Evolutionary conservation across 2,329 filamentous ascomycete species (phyloP), one percentile per base, ranked within the genome.

Genomic region (Hypoxylon sp.): DNA sequence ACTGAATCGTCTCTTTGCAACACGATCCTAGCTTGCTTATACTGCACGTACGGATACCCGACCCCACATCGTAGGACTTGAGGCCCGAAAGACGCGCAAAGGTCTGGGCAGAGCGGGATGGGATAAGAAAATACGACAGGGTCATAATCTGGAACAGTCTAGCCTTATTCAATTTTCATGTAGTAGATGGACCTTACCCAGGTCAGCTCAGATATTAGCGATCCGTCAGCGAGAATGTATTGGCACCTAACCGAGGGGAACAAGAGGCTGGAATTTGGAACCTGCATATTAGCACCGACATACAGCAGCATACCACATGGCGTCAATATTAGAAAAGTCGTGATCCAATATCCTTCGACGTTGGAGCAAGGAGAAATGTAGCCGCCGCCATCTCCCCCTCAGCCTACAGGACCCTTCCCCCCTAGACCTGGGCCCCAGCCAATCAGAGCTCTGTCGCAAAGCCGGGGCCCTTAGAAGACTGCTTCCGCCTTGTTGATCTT

Each of bases 31-130:
- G 27, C 37, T 19, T 46, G n/a, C 31, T 44, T 57, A 55, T 52
- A 17, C 32, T 42, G 17, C 35, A 52, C 39, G 42, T 54, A 69
- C 58, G 60, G 48, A 67, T 67, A 57, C 53, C 56, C 58, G 57
- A 67, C 69, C 62, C 69, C 68, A 71, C 69, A 69, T 50, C 51
- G 24, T 64, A 67, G 66, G 66, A 68, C 63, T 66, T 63, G 65
- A 66, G 65, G 68, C 65, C 62, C 68, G 68, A 71, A 68, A 56
- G 65, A 71, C 50, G 65, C 65, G 65, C 37, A 55, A 51, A 66
- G 44, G 47, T 29, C 65, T 61, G 54, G 65, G 58, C 47, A 62
- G 44, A 52, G 52, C 53, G 52, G 62, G 68, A 66, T 60, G 42
- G 68, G 50, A 54, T 52, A 21, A 56, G 48, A 54, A 53, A 51